Base-by-base conservation (phyloP, 2,329 filamentous ascomycete genomes). In the Byssoonygena ceratinophila region DNA sequence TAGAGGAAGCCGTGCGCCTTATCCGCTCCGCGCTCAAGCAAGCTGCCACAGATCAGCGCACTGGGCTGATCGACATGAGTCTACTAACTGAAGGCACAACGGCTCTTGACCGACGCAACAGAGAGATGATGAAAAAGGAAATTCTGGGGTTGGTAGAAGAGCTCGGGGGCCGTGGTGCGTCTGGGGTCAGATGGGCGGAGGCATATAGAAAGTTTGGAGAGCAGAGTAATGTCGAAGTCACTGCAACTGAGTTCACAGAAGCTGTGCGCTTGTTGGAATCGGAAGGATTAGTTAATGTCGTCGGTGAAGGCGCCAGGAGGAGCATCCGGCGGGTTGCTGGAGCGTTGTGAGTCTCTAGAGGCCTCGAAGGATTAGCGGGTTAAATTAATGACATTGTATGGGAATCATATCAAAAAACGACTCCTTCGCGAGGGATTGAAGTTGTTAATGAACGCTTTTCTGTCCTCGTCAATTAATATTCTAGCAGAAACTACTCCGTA, bases 1-100 rank as follows among this genome's bases (percentile, higher is more conserved):
- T 98, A 4, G 74, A 81, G 46, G 92, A 98, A 72, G 90, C 92
- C 0, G 87, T 94, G 44, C 84, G 92, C 9, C 76, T 98, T 39
- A 98, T 98, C 69, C 88, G 91, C 64, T 86, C 83, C 0, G 92
- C 94, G 1, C 81, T 98, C 64, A 97, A 97, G 76, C 94, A 94
- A 58, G 87, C 91, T 0, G 92, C 92, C n/a, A 98, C 94, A 0
- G 94, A 98, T 66, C 74, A 87, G 0, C 78, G 94, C 61, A 87
- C 84, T 0, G 92, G 92, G 52, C 77, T 95, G 53, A 97, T 98
- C 63, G 92, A 98, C 66, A 97, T 98, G 92, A 85, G 86, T 52
- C 75, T 98, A 46, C 75, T 98, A 57, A 96, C 90, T 0, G 92
- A 97, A 65, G 92, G 92, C n/a, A 94, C 87, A 1, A 89, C 85